Conservation (phyloP, 1,284 basidiomycete species). For the Trichosporon faecale region DNA sequence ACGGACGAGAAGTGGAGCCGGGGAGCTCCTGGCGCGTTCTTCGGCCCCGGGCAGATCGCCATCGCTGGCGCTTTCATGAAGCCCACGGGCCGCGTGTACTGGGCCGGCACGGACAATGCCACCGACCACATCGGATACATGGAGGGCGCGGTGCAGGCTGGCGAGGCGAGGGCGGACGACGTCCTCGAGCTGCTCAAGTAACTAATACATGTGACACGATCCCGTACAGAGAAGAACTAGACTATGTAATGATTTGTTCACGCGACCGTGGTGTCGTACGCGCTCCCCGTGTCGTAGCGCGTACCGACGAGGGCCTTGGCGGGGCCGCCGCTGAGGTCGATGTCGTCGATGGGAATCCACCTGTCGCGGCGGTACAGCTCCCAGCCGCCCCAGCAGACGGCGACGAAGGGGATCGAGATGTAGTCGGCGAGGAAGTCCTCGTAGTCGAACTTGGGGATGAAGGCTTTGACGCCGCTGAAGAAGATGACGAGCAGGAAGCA, state of each 20-base stretch:
- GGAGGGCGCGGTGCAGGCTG: slow-evolving; percentile 22
- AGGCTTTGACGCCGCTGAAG: slow-evolving; percentile 19
- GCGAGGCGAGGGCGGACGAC: slow-evolving; percentile 1
- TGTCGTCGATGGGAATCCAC: slow-evolving; percentile 17
- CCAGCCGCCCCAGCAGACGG: slow-evolving; percentile 5
- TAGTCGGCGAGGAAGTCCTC: slow-evolving; percentile 17
- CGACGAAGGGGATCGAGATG: slow-evolving; percentile 17
- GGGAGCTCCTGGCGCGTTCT: slow-evolving; percentile 1
- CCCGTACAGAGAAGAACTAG: background rate
- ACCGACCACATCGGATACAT: slow-evolving; percentile 19
- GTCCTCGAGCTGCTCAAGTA: background rate
- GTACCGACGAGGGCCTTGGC: slow-evolving; percentile 18
- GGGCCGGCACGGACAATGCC: slow-evolving; percentile 21
- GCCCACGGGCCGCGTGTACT: slow-evolving; percentile 17
- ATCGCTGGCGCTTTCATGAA: background rate
- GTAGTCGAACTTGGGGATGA: slow-evolving; percentile 30
- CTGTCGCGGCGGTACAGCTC: slow-evolving; percentile 10
- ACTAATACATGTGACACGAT: background rate
- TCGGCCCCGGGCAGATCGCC: slow-evolving; percentile 9
- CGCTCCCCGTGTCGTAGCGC: slow-evolving; percentile 12
- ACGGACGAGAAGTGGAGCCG: slow-evolving; percentile 14
- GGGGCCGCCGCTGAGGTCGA: slow-evolving; percentile 22
- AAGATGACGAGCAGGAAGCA: slow-evolving; percentile 15
- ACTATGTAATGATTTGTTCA: background rate
- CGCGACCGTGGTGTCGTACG: background rate